These are phyloP conservation scores for Pezicula neosporulosa DNA, from an alignment of 2,329 filamentous ascomycete species.

Conservation along the genomic window DNA sequence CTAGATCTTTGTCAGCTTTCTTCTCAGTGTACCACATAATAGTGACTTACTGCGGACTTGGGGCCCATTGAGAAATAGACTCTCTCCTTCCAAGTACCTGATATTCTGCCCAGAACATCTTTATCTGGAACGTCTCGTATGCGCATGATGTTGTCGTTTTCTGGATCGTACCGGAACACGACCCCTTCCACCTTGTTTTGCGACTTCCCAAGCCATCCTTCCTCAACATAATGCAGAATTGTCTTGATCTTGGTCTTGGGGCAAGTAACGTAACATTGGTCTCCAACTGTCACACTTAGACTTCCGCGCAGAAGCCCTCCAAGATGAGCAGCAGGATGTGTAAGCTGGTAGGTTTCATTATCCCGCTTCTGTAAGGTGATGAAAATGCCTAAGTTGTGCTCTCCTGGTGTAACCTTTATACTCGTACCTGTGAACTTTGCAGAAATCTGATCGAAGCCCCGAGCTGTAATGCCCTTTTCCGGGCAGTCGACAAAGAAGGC, in stretches of 20 bases:
- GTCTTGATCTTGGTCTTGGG: conserved; percentile 87
- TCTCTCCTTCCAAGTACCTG: conserved; percentile 81
- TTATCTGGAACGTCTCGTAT: conserved; percentile 85
- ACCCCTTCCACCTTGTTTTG: conserved; percentile 92
- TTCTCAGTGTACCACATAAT: neutral
- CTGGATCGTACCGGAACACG: conserved; percentile 84
- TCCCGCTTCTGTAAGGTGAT: conserved; percentile 76
- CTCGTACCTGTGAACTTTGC: conserved; percentile 98
- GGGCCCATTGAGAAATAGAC: conserved; percentile 58
- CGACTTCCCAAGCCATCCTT: conserved; percentile 88
- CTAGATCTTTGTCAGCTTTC: conserved; percentile 37
- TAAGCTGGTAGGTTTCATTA: conserved; percentile 91
- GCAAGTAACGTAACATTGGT: conserved; percentile 85
- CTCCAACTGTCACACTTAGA: conserved; percentile 86
- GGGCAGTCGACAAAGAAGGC: conserved; percentile 93
- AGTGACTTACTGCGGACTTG: conserved; percentile 53
- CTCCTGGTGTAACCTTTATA: conserved; percentile 84
- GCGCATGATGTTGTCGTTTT: conserved; percentile 74
- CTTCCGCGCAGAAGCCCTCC: conserved; percentile 84
- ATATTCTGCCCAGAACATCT: conserved; percentile 77
- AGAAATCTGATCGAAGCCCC: conserved; percentile 92
- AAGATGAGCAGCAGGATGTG: conserved; percentile 88
- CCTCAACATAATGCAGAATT: conserved; percentile 89
- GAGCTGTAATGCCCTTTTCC: conserved; percentile 81
- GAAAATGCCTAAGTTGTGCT: conserved; percentile 95